phyloP scores from a whole-genome alignment of 371 early-diverging fungal genomes.

The Dichotomocladium elegans region DNA sequence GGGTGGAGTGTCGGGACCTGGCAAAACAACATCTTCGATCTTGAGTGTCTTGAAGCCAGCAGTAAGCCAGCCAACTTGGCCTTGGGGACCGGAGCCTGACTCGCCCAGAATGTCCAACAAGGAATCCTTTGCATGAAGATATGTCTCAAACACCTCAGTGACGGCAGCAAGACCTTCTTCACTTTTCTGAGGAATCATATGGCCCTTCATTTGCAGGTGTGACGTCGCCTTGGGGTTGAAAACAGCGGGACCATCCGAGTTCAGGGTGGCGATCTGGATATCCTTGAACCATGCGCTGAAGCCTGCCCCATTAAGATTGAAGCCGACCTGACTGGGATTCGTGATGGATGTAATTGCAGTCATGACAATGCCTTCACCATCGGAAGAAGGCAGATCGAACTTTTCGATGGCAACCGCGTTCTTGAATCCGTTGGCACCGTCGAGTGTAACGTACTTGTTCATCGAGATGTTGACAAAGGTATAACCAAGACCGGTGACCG shows the following conservation, averaged over 20 bases:
- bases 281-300: slow-evolving; percentile 28
- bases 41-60: slow-evolving; percentile 50
- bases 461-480: slow-evolving; percentile 54
- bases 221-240: slow-evolving; percentile 31
- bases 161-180: slow-evolving; percentile 48
- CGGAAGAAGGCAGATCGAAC: slow-evolving; percentile 56
- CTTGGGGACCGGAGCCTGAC: slow-evolving; percentile 48
- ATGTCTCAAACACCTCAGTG: slow-evolving; percentile 50
- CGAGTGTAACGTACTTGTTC: slow-evolving; percentile 49
- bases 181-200: slow-evolving; percentile 45
- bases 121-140: slow-evolving; percentile 45
- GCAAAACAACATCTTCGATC: slow-evolving; percentile 46
- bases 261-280: slow-evolving; percentile 32
- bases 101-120: slow-evolving; percentile 46
- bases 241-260: slow-evolving; percentile 27
- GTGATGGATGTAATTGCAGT: slow-evolving; percentile 44
- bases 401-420: slow-evolving; percentile 48
- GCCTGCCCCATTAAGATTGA: slow-evolving; percentile 34
- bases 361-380: slow-evolving; percentile 53
- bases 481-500: slow-evolving; percentile 56
- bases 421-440: slow-evolving; percentile 53
- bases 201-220: slow-evolving; percentile 47
- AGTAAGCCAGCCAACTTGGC: slow-evolving; percentile 56
- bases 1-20: slow-evolving; percentile 15
- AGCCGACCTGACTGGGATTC: slow-evolving; percentile 57